Percentiles rank a stretch among this genome's conserved stretches.
Evolutionary conservation across 176 grass and related monocot species (phyloP).

Genomic region (Melocanna baccifera): DNA sequence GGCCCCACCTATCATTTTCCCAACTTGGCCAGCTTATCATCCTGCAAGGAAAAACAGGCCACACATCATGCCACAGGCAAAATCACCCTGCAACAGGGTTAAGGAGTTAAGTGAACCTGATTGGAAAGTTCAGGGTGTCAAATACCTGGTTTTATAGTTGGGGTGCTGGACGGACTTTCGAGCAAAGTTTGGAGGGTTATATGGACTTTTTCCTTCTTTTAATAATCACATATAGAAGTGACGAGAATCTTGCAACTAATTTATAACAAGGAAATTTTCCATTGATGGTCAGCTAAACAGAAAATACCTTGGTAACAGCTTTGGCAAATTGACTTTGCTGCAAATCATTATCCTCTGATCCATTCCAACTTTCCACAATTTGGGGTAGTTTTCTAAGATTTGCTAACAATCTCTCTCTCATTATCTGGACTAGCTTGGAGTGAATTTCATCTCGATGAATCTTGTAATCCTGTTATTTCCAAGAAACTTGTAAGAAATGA

Average conservation of each 20-base stretch:
- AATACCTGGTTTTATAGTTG: too few relatives aligned
- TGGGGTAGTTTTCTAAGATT: constrained; percentile 95
- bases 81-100: too few relatives aligned
- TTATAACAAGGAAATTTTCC: background rate
- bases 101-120: too few relatives aligned
- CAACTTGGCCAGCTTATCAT: too few relatives aligned
- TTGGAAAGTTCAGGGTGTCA: too few relatives aligned
- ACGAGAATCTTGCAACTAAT: constrained; percentile 12
- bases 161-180: too few relatives aligned
- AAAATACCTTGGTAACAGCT: constrained; percentile 83
- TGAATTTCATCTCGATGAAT: constrained; percentile 98
- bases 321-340: constrained; percentile 92
- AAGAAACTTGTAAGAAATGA: constrained; percentile 36
- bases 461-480: constrained; percentile 80
- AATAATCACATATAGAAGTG: background rate
- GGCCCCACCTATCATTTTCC: too few relatives aligned
- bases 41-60: too few relatives aligned
- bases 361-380: constrained; percentile 83
- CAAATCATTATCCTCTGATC: constrained; percentile 67
- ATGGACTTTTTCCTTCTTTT: background rate
- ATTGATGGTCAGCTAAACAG: constrained; percentile 7
- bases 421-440: constrained; percentile 94
- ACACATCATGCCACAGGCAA: too few relatives aligned
- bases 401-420: constrained; percentile 94
- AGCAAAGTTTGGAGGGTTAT: too few relatives aligned